Conservation (phyloP, 2,329 filamentous ascomycete species). For the Hypoxylon sp. region DNA sequence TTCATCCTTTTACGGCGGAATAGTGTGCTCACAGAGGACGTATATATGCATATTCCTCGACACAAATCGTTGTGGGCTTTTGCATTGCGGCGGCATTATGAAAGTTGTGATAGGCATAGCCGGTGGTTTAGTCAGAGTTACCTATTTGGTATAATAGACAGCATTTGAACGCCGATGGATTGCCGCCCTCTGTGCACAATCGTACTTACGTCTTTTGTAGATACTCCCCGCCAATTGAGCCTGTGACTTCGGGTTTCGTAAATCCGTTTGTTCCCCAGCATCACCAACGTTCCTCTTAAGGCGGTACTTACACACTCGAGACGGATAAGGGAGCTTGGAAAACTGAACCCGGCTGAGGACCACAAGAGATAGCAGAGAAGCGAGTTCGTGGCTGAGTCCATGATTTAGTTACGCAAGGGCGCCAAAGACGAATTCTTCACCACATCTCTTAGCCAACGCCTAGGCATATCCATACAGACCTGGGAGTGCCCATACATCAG, state of each 20-base stretch:
- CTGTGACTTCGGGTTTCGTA: neutral
- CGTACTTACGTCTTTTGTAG: neutral
- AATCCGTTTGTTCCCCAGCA: neutral
- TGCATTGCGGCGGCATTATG: constrained; percentile 8
- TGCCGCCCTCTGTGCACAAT: neutral
- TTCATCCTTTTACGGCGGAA: constrained; percentile 4
- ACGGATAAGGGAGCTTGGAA: too few species aligned
- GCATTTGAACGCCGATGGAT: neutral
- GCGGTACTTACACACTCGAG: too few species aligned
- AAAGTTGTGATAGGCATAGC: neutral
- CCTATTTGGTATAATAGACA: constrained; percentile 16
- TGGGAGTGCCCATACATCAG: too few species aligned
- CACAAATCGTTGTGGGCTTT: neutral
- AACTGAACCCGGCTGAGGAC: too few species aligned
- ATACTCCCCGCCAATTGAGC: neutral
- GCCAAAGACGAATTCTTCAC: neutral
- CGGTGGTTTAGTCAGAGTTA: constrained; percentile 3
- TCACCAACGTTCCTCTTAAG: neutral
- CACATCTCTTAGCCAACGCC: neutral
- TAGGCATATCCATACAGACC: too few species aligned
- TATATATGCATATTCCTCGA: neutral
- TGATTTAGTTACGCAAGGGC: neutral
- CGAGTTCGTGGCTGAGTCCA: neutral
- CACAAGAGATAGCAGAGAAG: neutral
- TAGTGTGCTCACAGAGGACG: neutral